phyloP scores from a whole-genome alignment of 805 yeast species.

The Wickerhamiella slavikovae region DNA sequence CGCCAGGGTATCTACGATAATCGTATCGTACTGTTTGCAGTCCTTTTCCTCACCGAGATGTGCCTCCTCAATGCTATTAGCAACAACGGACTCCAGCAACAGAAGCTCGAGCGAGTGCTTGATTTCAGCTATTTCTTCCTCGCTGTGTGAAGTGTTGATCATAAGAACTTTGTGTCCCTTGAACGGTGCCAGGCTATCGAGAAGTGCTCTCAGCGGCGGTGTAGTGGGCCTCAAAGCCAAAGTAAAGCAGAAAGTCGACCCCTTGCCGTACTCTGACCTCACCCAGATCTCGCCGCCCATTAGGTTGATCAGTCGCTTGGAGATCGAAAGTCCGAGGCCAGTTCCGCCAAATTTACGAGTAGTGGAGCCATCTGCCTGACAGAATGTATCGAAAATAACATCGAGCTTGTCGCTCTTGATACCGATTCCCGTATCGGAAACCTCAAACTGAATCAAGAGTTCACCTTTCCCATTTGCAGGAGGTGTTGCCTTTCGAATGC shows the following conservation, averaged over 20 bases:
- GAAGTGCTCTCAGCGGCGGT: slow-evolving; percentile 37
- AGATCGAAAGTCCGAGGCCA: slow-evolving; percentile 72
- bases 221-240: slow-evolving; percentile 56
- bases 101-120: slow-evolving; percentile 30
- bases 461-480: slow-evolving; percentile 22
- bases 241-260: slow-evolving; percentile 69
- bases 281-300: slow-evolving; percentile 96
- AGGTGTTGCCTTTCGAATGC: slow-evolving; percentile 38
- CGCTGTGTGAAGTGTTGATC: slow-evolving; percentile 42
- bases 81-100: slow-evolving; percentile 33
- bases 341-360: slow-evolving; percentile 89
- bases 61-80: slow-evolving; percentile 29
- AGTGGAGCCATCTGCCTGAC: slow-evolving; percentile 88
- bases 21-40: slow-evolving; percentile 45
- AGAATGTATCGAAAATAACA: slow-evolving; percentile 70
- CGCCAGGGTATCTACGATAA: slow-evolving; percentile 62
- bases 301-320: slow-evolving; percentile 66
- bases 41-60: slow-evolving; percentile 21
- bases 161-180: slow-evolving; percentile 48
- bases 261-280: slow-evolving; percentile 55
- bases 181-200: slow-evolving; percentile 55
- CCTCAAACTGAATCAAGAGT: slow-evolving; percentile 58
- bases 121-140: slow-evolving; percentile 30
- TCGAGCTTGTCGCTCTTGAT: slow-evolving; percentile 71
- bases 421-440: slow-evolving; percentile 80